phyloP scores from a whole-genome alignment of 169 alveolate genomes.

The Eimeria falciformis region DNA sequence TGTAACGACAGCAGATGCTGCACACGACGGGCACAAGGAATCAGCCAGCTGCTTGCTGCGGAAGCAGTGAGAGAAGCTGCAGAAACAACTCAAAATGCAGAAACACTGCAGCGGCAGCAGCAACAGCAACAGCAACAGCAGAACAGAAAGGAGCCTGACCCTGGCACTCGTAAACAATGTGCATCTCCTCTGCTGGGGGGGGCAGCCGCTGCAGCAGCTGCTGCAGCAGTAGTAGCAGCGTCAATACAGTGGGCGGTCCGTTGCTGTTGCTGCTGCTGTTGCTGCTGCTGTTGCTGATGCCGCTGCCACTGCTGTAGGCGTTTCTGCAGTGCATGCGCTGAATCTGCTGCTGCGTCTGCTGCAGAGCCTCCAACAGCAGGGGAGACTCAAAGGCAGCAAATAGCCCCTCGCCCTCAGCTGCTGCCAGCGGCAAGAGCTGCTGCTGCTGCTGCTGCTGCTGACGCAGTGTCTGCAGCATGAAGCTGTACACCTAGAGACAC shows the following conservation, averaged over 20 bases:
- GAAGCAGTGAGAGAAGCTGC: constrained; percentile 37
- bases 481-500: constrained; percentile 6
- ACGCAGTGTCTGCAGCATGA: constrained; percentile 26
- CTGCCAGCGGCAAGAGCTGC: constrained; percentile 8
- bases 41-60: constrained; percentile 12
- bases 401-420: background rate
- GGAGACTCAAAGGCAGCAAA: constrained; percentile 17
- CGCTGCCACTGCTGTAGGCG: background rate
- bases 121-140: background rate
- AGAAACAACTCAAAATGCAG: background rate
- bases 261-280: background rate
- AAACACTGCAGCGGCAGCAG: background rate
- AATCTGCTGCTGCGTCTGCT: constrained; percentile 5
- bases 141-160: background rate
- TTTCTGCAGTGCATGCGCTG: constrained; percentile 2
- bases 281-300: background rate
- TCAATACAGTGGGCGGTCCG: background rate
- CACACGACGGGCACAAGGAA: background rate
- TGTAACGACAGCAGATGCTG: background rate
- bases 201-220: constrained; percentile 5
- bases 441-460: constrained; percentile 19
- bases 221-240: constrained; percentile 29
- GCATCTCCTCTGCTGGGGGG: constrained; percentile 30
- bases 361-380: background rate
- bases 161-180: constrained; percentile 32